phyloP scores from a whole-genome alignment of 2,329 filamentous ascomycete genomes.

The Colletotrichum horii region DNA sequence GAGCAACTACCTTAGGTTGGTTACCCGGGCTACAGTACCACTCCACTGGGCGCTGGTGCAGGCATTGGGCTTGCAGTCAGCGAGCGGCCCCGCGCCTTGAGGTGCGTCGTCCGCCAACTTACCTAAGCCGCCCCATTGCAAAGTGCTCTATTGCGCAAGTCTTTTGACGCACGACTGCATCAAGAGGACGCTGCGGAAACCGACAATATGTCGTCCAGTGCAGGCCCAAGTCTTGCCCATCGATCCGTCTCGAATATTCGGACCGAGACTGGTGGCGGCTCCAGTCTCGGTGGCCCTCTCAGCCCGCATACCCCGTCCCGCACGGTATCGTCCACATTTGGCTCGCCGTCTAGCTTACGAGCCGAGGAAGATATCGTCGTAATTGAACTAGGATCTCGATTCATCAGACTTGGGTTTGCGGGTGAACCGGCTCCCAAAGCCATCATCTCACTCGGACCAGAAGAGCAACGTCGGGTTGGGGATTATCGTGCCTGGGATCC shows the following conservation, averaged over 20 bases:
- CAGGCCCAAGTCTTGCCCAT: slow-evolving; percentile 56
- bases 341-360: slow-evolving; percentile 65
- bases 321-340: slow-evolving; percentile 58
- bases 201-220: slow-evolving; percentile 35
- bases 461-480: slow-evolving; percentile 77
- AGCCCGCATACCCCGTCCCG: slow-evolving; percentile 68
- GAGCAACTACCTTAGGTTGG: neutral
- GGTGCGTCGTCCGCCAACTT: neutral
- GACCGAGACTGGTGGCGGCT: slow-evolving; percentile 38
- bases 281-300: slow-evolving; percentile 36
- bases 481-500: slow-evolving; percentile 78
- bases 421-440: slow-evolving; percentile 81
- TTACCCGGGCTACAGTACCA: neutral
- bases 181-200: neutral
- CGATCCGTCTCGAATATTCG: slow-evolving; percentile 65
- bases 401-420: slow-evolving; percentile 82
- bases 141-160: too few relatives aligned
- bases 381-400: slow-evolving; percentile 81
- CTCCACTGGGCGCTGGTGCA: too few relatives aligned
- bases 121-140: neutral
- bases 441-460: slow-evolving; percentile 73
- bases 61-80: too few relatives aligned
- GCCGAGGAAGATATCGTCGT: slow-evolving; percentile 86
- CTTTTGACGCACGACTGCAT: neutral
- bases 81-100: neutral